Evolutionary conservation across 495 filamentous ascomycete species (phyloP).

Genomic region (Penicillium desertorum): DNA sequence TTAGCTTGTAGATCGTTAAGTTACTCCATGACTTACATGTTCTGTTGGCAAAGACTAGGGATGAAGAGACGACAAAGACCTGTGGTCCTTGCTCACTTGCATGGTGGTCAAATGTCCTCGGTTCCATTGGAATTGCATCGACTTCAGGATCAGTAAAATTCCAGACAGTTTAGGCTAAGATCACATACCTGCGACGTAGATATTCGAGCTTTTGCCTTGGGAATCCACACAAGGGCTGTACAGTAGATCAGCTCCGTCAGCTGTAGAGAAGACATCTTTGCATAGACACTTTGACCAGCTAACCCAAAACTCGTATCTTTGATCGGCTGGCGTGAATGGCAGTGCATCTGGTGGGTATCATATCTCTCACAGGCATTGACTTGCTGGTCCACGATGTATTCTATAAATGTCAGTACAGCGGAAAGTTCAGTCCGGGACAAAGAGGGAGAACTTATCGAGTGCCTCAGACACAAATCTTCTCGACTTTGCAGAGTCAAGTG

Average conservation of each 20-base stretch:
- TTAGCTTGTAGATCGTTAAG: background rate
- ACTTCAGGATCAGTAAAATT: background rate
- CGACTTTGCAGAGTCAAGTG: background rate
- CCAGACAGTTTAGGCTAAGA: background rate
- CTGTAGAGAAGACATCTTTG: background rate
- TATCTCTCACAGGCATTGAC: background rate
- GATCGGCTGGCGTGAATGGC: background rate
- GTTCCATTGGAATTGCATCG: too few species aligned
- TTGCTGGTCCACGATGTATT: too few species aligned
- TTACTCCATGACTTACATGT: background rate
- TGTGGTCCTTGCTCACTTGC: too few species aligned
- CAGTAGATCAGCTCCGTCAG: background rate
- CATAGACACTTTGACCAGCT: background rate
- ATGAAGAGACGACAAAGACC: background rate
- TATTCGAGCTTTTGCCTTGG: background rate
- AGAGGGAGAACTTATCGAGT: background rate
- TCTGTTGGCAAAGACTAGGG: background rate
- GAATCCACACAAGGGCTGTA: background rate
- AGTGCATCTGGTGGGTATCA: background rate
- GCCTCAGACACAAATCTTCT: background rate
- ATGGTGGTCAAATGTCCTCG: too few species aligned
- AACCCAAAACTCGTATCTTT: background rate
- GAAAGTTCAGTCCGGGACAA: background rate
- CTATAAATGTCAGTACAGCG: conserved; percentile 3
- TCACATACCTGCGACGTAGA: conserved; percentile 15